phyloP scores from a whole-genome alignment of 2,329 filamentous ascomycete species.

The Talaromyces albobiverticillius region DNA sequence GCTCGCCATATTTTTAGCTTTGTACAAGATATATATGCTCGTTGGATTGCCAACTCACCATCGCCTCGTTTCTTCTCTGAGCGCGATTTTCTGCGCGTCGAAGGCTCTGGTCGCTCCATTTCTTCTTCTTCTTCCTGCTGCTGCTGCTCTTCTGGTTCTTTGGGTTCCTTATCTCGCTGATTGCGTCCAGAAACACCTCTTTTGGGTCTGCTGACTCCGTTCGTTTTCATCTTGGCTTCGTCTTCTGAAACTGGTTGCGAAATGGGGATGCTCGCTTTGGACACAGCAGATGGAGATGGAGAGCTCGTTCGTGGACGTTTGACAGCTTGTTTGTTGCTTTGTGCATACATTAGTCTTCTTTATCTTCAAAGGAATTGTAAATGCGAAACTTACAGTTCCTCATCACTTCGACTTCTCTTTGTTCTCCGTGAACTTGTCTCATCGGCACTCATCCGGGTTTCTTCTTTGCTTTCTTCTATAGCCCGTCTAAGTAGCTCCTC shows the following conservation, averaged over 20 bases:
- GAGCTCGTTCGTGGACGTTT: slow-evolving; percentile 86
- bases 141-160: slow-evolving; percentile 55
- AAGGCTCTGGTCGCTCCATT: slow-evolving; percentile 68
- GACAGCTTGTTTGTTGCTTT: slow-evolving; percentile 65
- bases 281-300: slow-evolving; percentile 62
- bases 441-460: slow-evolving; percentile 53
- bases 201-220: slow-evolving; percentile 58
- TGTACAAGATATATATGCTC: background rate
- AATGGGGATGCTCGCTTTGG: slow-evolving; percentile 46
- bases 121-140: slow-evolving; percentile 49
- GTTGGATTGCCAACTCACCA: slow-evolving; percentile 52
- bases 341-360: slow-evolving; percentile 25
- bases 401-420: slow-evolving; percentile 85
- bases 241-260: slow-evolving; percentile 62
- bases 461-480: slow-evolving; percentile 92
- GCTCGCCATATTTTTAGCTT: slow-evolving; percentile 13
- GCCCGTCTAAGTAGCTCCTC: slow-evolving; percentile 84
- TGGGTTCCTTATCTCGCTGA: slow-evolving; percentile 48
- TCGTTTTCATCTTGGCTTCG: slow-evolving; percentile 48
- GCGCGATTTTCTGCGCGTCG: slow-evolving; percentile 75
- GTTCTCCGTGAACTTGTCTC: slow-evolving; percentile 61
- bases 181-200: slow-evolving; percentile 54
- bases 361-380: slow-evolving; percentile 20
- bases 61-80: slow-evolving; percentile 76
- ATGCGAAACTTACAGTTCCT: slow-evolving; percentile 74